Evolutionary conservation across 1,139 yeast genomes (phyloP), one percentile per base, ranked within the genome.

Genomic region (Magnusiomyces suaveolens): DNA sequence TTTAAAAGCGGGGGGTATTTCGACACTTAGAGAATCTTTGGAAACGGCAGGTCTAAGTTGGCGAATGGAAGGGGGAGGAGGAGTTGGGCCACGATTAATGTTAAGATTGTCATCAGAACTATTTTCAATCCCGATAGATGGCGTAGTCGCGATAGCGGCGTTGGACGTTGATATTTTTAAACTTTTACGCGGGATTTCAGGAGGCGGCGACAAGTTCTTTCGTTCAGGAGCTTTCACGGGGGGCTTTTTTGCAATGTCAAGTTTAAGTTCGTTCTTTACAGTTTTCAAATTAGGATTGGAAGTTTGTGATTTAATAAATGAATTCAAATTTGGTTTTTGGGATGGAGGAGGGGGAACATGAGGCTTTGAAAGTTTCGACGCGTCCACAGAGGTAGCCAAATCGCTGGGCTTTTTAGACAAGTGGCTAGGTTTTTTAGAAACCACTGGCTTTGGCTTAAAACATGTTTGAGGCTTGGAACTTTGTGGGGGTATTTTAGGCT

Each of bases 381-480:
- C 18, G 43, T 39, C 8, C 8, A 39, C 8, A 18, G 43, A 39
- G 43, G 43, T 16, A 39, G 43, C 8, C 8, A 18, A 18, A 39
- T 39, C 21, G 43, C 18, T 10, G 18, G 21, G 25, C 1, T 33
- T 39, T 21, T 25, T 48, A 3, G 54, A 26, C 21, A 54, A 39
- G 32, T 52, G 57, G 8, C 52, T 52, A 14, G 57, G 57, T 21
- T 52, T 55, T 33, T 55, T 55, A 8, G 46, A 48, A 23, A 51
- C 26, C 14, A 36, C 39, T 18, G 56, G 56, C 26, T 41, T 32
- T 1, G 53, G 55, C 25, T 49, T 25, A 23, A 2, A 29, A 33
- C 50, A 25, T 6, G 41, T 3, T 36, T 39, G 12, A 29, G 46
- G n/a, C 14, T 33, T 24, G 12, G 50, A 24, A 16, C 46, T 32